phyloP scores from a whole-genome alignment of 1,139 yeast species.

The Magnusiomyces magnusii region DNA sequence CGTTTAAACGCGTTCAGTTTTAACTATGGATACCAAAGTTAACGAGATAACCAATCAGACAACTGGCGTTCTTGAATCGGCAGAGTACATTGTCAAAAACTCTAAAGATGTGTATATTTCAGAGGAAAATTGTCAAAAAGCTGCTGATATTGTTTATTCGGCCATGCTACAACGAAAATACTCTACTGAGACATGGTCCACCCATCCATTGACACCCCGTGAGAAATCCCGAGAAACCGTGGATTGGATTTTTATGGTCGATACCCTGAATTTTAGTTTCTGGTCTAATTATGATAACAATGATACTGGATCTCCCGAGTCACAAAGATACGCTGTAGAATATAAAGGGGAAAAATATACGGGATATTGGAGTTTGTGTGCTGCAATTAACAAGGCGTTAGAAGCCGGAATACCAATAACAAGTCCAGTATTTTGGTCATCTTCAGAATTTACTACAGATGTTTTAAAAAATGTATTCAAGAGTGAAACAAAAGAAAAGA shows the following conservation, averaged over 20 bases:
- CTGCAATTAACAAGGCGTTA: constrained; percentile 38
- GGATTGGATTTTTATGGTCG: constrained; percentile 39
- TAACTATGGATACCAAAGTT: no score
- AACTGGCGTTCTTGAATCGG: constrained; percentile 13
- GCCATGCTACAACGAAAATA: constrained; percentile 30
- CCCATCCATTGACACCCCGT: constrained; percentile 34
- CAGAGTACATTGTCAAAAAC: constrained; percentile 11
- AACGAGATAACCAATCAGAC: no score
- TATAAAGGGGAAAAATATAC: constrained; percentile 34
- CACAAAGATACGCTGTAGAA: constrained; percentile 32
- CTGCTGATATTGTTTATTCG: constrained; percentile 27
- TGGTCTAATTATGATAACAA: constrained; percentile 35
- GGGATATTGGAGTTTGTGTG: constrained; percentile 41
- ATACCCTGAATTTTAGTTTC: constrained; percentile 38
- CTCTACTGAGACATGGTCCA: constrained; percentile 34
- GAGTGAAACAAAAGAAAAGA: constrained; percentile 29
- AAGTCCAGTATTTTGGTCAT: constrained; percentile 32
- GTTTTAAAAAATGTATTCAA: constrained; percentile 28
- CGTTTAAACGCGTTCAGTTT: no score
- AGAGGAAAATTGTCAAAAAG: constrained; percentile 24
- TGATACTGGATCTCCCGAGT: constrained; percentile 30
- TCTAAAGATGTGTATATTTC: constrained; percentile 14
- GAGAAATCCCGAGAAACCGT: constrained; percentile 22
- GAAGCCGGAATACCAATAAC: constrained; percentile 36
- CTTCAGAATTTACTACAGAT: constrained; percentile 25